A percentile compares a stretch with the other conserved stretches of the same genome.
Evolutionary conservation across 352 stramenopile genomes (phyloP).

Genomic region (Globisporangium lucens): DNA sequence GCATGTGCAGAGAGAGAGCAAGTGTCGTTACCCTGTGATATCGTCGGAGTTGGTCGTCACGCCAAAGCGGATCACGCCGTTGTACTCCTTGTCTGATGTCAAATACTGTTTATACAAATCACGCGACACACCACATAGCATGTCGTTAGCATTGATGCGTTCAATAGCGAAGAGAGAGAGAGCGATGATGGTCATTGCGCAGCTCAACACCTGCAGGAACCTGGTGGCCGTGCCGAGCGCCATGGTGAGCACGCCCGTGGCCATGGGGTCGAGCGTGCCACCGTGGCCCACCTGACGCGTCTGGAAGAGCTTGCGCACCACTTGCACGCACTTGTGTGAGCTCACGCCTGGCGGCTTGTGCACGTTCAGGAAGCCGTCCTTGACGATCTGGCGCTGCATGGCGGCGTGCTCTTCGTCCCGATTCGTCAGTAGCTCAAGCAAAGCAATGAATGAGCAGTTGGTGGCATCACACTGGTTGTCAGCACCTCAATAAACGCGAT

Average conservation of each 20-base stretch:
- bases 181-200: not conserved
- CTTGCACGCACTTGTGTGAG: constrained; percentile 74
- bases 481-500: not conserved
- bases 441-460: not conserved
- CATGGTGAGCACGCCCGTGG: constrained; percentile 80
- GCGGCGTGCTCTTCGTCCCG: not conserved
- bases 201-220: constrained; percentile 58
- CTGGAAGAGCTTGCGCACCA: constrained; percentile 66
- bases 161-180: not conserved
- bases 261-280: constrained; percentile 88
- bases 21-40: constrained; percentile 51
- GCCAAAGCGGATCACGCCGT: constrained; percentile 67
- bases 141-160: not conserved
- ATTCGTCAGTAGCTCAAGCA: not conserved
- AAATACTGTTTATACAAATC: constrained; percentile 36
- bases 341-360: constrained; percentile 72
- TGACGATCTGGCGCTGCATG: constrained; percentile 15
- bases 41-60: constrained; percentile 81
- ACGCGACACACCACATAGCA: not conserved
- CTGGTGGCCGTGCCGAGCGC: constrained; percentile 77
- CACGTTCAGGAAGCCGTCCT: constrained; percentile 77
- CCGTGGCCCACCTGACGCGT: constrained; percentile 76
- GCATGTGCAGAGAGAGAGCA: not conserved
- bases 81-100: constrained; percentile 71
- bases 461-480: constrained; percentile 5